Evolutionary conservation across 2,329 filamentous ascomycete genomes (phyloP).

Genomic region (Aspergillus neoniger): DNA sequence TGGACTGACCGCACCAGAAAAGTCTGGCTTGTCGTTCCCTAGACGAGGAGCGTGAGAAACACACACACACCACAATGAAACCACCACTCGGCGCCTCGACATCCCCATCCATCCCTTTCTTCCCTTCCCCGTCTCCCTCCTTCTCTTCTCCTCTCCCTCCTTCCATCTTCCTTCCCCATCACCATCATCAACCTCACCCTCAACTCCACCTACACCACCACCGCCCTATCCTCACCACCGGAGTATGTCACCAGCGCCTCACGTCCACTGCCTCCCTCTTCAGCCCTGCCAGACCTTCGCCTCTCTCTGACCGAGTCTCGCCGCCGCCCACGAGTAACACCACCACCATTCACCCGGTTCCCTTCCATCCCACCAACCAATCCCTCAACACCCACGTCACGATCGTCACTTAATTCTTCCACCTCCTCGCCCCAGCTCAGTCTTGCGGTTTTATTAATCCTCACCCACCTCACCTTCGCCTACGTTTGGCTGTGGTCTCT

Average conservation of each 20-base stretch:
- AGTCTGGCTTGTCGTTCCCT: constrained; percentile 26
- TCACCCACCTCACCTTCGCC: constrained; percentile 4
- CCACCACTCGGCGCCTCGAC: constrained; percentile 27
- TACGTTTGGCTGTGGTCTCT: constrained; percentile 11
- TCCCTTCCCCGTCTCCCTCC: constrained; percentile 28
- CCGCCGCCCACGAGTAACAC: constrained; percentile 22
- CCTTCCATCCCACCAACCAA: constrained; percentile 13
- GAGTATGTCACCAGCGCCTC: constrained; percentile 36
- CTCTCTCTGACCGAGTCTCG: constrained; percentile 35
- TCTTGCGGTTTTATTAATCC: neutral
- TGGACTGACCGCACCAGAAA: constrained; percentile 24
- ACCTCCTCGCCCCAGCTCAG: neutral
- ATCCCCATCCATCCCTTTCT: constrained; percentile 31
- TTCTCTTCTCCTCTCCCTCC: constrained; percentile 17
- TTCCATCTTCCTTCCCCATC: constrained; percentile 18
- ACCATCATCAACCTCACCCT: constrained; percentile 12
- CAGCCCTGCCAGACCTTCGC: constrained; percentile 32
- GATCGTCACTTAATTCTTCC: constrained; percentile 16
- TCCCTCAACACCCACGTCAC: constrained; percentile 26
- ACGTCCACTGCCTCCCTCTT: constrained; percentile 22
- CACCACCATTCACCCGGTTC: constrained; percentile 16
- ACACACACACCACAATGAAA: constrained; percentile 37
- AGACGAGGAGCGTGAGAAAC: constrained; percentile 24
- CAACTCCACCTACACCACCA: constrained; percentile 18
- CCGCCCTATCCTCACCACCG: constrained; percentile 18